These are phyloP conservation scores for Lolium perenne DNA, from an alignment of 176 grass and related monocot species.

Conservation along the genomic window DNA sequence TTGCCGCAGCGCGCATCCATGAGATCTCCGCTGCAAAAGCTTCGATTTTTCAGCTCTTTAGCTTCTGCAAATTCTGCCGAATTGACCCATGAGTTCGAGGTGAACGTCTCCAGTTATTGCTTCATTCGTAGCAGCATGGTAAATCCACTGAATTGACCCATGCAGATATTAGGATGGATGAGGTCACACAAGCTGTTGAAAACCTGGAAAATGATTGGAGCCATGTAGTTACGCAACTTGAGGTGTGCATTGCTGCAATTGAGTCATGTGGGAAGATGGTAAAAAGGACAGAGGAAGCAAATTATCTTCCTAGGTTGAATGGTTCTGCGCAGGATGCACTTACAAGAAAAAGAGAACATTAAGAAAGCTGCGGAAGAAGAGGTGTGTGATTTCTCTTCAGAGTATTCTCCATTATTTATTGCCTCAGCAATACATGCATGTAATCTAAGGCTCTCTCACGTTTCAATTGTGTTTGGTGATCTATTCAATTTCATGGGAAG, in stretches of 20 bases:
- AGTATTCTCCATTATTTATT: constrained; percentile 30
- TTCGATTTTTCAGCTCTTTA: too few relatives aligned
- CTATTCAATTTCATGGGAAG: constrained; percentile 5
- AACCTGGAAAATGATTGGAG: constrained; percentile 77
- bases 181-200: constrained; percentile 70
- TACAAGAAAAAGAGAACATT: constrained; percentile 87
- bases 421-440: background rate
- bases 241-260: constrained; percentile 56
- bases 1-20: too few relatives aligned
- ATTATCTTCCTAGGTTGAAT: constrained; percentile 72
- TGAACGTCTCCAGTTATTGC: background rate
- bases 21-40: too few relatives aligned
- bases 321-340: constrained; percentile 70
- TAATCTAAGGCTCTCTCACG: constrained; percentile 24
- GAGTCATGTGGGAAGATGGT: constrained; percentile 65
- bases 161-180: constrained; percentile 62
- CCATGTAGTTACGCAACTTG: constrained; percentile 55
- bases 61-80: too few relatives aligned
- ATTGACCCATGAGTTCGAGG: too few relatives aligned
- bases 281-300: constrained; percentile 71
- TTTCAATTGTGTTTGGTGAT: constrained; percentile 40
- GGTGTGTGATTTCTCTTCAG: constrained; percentile 45
- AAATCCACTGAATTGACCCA: background rate
- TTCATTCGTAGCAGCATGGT: constrained; percentile 3
- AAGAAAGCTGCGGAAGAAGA: constrained; percentile 76